A percentile compares a stretch with the other conserved stretches of the same genome.
Conservation (phyloP, 441 rosid genomes). For the Breynia disticha region DNA sequence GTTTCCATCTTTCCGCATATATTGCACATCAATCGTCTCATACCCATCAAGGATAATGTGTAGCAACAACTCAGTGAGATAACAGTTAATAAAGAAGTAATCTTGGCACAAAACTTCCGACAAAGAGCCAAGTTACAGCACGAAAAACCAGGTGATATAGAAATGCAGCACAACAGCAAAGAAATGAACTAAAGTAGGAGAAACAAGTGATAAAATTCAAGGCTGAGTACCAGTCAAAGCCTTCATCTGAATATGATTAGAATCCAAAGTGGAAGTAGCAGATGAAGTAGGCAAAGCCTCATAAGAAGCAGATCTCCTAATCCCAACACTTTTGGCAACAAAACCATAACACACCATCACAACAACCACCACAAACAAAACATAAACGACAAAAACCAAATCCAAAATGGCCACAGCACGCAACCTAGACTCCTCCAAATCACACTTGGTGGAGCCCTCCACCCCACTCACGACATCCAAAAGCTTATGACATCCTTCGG, state of each 20-base stretch:
- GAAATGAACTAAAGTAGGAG: no score
- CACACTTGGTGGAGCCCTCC: conserved; percentile 83
- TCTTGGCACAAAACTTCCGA: no score
- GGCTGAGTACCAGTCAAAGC: conserved; percentile 86
- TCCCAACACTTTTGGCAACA: conserved; percentile 39
- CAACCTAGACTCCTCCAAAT: conserved; percentile 60
- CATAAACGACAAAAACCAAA: conserved; percentile 65
- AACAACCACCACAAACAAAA: conserved; percentile 48
- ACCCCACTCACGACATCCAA: conserved; percentile 72
- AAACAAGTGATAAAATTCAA: conserved; percentile 21
- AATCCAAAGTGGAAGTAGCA: conserved; percentile 23
- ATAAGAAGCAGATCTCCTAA: conserved; percentile 59
- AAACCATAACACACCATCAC: conserved; percentile 47
- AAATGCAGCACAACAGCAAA: no score
- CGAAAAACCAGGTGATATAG: no score
- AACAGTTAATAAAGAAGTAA: no score
- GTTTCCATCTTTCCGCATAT: no score
- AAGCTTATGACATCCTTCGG: conserved; percentile 83
- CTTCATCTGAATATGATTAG: conserved; percentile 88
- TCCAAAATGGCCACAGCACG: conserved; percentile 84
- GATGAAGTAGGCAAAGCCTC: conserved; percentile 61
- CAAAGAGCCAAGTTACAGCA: no score
- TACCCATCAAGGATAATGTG: no score
- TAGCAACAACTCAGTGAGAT: no score
- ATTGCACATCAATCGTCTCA: no score